phyloP scores from a whole-genome alignment of 1,139 yeast genomes.

The Cylindricascospora bacillispora region DNA sequence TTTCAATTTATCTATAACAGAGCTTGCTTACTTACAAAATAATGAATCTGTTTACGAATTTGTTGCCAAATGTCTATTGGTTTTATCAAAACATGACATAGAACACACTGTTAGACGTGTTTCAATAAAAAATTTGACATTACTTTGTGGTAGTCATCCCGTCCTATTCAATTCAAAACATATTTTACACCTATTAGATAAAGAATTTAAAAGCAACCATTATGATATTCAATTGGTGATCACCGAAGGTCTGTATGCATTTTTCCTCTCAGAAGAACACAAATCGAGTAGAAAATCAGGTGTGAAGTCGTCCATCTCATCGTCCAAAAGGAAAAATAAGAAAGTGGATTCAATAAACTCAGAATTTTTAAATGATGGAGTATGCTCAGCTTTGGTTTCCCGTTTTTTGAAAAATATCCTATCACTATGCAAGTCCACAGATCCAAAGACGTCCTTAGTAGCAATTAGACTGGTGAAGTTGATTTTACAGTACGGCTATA shows the following conservation, averaged over 20 bases:
- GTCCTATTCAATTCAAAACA: slow-evolving; percentile 45
- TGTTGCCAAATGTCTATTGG: slow-evolving; percentile 43
- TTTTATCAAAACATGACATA: slow-evolving; percentile 33
- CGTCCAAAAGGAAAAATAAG: slow-evolving; percentile 18
- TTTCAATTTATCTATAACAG: slow-evolving; percentile 34
- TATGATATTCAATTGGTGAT: slow-evolving; percentile 36
- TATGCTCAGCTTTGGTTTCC: slow-evolving; percentile 61
- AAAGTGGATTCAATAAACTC: slow-evolving; percentile 27
- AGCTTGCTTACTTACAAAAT: slow-evolving; percentile 34
- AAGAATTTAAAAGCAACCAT: slow-evolving; percentile 30
- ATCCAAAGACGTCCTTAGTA: slow-evolving; percentile 33
- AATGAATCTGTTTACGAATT: slow-evolving; percentile 43
- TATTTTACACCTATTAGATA: slow-evolving; percentile 41
- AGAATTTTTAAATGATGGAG: slow-evolving; percentile 41
- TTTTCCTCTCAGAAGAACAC: slow-evolving; percentile 41
- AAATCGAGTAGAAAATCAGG: slow-evolving; percentile 32
- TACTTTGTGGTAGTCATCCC: slow-evolving; percentile 49
- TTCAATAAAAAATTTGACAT: slow-evolving; percentile 46
- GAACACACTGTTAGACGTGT: slow-evolving; percentile 31
- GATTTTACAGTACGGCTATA: slow-evolving; percentile 52
- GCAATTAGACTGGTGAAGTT: slow-evolving; percentile 44
- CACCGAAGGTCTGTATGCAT: slow-evolving; percentile 41
- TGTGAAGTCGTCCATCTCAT: slow-evolving; percentile 18
- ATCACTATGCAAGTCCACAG: slow-evolving; percentile 35
- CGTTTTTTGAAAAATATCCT: slow-evolving; percentile 41